phyloP scores from a whole-genome alignment of 2,329 filamentous ascomycete species.

The Pleoardoris graminearum region DNA sequence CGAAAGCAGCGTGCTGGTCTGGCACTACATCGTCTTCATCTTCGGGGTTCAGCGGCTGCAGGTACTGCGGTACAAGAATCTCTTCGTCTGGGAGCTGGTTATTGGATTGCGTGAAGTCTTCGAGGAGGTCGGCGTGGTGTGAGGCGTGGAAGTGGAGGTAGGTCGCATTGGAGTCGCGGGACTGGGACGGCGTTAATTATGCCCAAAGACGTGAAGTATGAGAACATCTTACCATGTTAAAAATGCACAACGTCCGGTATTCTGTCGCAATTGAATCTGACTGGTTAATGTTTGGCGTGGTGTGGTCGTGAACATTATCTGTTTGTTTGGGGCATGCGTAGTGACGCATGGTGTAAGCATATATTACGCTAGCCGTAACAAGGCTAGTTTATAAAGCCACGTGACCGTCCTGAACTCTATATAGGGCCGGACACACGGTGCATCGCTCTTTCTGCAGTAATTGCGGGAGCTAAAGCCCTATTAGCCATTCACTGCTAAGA shows the following conservation, averaged over 20 bases:
- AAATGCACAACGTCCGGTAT: background rate
- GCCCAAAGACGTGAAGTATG: background rate
- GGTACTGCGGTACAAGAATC: constrained; percentile 77
- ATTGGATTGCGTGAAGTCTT: constrained; percentile 54
- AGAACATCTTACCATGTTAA: background rate
- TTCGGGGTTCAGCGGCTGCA: constrained; percentile 82
- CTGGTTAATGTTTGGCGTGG: too few species aligned
- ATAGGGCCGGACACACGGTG: constrained; percentile 33
- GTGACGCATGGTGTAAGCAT: too few species aligned
- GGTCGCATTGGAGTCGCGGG: constrained; percentile 74
- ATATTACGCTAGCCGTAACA: too few species aligned
- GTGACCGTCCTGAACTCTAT: too few species aligned
- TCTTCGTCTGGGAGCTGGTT: constrained; percentile 60
- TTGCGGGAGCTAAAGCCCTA: constrained; percentile 32
- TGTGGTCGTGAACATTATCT: too few species aligned
- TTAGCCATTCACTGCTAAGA: too few species aligned
- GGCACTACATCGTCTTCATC: constrained; percentile 88
- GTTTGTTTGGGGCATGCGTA: too few species aligned
- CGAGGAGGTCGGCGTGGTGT: constrained; percentile 76
- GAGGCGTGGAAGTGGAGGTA: constrained; percentile 74
- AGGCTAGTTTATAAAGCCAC: too few species aligned
- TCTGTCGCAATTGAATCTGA: too few species aligned
- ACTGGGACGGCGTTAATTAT: constrained; percentile 35
- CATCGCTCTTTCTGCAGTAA: constrained; percentile 33
- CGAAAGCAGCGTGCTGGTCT: constrained; percentile 85